These are phyloP conservation scores for Claviceps humidiphila DNA, from an alignment of 2,329 filamentous ascomycete genomes.

Conservation along the genomic window DNA sequence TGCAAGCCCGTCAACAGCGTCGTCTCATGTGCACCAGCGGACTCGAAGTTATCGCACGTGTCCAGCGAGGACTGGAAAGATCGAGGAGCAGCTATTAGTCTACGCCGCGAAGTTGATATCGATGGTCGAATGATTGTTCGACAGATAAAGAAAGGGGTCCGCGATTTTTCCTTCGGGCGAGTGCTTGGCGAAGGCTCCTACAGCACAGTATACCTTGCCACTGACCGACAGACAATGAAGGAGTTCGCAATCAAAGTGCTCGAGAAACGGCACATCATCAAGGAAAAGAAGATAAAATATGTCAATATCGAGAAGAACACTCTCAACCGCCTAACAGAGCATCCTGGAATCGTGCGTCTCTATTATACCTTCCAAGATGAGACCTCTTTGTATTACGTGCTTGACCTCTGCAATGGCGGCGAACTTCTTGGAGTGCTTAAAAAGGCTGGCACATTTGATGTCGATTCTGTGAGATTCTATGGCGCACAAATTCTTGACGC, in stretches of 20 bases:
- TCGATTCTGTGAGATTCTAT: slow-evolving; percentile 90
- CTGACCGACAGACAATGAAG: slow-evolving; percentile 83
- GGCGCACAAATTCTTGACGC: slow-evolving; percentile 91
- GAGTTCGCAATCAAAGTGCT: slow-evolving; percentile 98
- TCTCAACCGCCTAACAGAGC: slow-evolving; percentile 86
- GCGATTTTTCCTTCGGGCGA: slow-evolving; percentile 88
- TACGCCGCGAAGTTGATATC: slow-evolving; percentile 72
- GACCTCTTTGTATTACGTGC: slow-evolving; percentile 86
- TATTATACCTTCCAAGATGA: slow-evolving; percentile 99
- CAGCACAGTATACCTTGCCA: slow-evolving; percentile 87
- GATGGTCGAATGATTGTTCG: slow-evolving; percentile 70
- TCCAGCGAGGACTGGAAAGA: slow-evolving; percentile 92
- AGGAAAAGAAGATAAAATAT: slow-evolving; percentile 99
- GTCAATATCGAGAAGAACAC: slow-evolving; percentile 99
- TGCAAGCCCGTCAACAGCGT: slow-evolving; percentile 9
- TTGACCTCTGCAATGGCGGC: slow-evolving; percentile 84
- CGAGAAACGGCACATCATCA: slow-evolving; percentile 98
- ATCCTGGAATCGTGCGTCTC: slow-evolving; percentile 87
- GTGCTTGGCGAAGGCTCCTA: slow-evolving; percentile 93
- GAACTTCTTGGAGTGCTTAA: slow-evolving; percentile 88
- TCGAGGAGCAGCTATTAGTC: slow-evolving; percentile 72
- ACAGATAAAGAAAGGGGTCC: slow-evolving; percentile 89
- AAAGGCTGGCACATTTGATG: slow-evolving; percentile 85
- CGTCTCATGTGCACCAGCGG: slow-evolving; percentile 23
- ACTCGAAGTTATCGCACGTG: neutral